Percentiles rank a stretch among this genome's conserved stretches.
Conservation (phyloP, 257 asterid species). For the Nicotiana undulata region DNA sequence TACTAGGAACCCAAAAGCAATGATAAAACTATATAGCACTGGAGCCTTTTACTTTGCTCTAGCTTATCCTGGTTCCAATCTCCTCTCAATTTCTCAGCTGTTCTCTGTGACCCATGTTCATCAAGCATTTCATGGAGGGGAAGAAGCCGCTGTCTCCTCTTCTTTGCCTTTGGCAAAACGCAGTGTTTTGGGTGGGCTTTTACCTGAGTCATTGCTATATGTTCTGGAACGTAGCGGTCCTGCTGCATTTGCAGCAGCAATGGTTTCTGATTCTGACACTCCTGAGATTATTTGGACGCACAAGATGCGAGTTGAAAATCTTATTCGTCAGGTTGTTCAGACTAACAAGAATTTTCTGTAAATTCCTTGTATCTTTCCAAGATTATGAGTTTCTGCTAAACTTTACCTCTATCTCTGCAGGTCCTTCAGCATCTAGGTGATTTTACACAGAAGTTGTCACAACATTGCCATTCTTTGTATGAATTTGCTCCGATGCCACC, state of each 20-base stretch:
- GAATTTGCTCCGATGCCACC: constrained; percentile 99
- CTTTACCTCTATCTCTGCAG: constrained; percentile 29
- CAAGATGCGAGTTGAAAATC: constrained; percentile 96
- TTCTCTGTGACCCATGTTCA: constrained; percentile 87
- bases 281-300: constrained; percentile 99
- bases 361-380: neutral
- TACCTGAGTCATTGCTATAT: constrained; percentile 96
- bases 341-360: neutral
- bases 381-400: neutral
- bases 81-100: constrained; percentile 81
- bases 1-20: constrained; percentile 95
- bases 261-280: constrained; percentile 99
- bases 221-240: constrained; percentile 97
- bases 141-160: constrained; percentile 95
- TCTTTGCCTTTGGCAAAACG: constrained; percentile 95
- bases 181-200: constrained; percentile 96
- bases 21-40: constrained; percentile 92
- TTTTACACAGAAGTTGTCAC: constrained; percentile 89
- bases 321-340: constrained; percentile 73
- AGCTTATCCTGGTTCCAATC: constrained; percentile 99
- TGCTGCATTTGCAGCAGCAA: constrained; percentile 90
- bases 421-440: constrained; percentile 99
- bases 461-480: constrained; percentile 87
- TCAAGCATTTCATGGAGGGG: constrained; percentile 99
- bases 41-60: constrained; percentile 93